A percentile compares a stretch with the other conserved stretches of the same genome.
These are phyloP conservation scores for Mucor indicus DNA, from an alignment of 371 early-diverging fungal genomes.

Conservation along the genomic window DNA sequence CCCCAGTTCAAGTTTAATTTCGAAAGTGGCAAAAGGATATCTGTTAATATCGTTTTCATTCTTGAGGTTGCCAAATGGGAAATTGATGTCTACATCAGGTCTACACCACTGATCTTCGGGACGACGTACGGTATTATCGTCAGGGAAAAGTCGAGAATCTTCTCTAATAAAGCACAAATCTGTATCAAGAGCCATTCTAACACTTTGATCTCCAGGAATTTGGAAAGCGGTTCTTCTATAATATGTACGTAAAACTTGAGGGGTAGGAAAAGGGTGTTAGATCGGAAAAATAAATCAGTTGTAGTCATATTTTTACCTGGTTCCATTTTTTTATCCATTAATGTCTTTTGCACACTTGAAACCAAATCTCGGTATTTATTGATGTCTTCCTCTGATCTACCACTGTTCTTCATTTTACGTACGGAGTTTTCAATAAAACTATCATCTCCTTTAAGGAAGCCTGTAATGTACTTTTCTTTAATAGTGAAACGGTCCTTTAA, in stretches of 20 bases:
- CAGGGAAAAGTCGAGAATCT: conserved; percentile 68
- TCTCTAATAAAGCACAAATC: conserved; percentile 98
- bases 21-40: conserved; percentile 98
- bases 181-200: conserved; percentile 98
- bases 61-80: conserved; percentile 77
- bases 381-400: conserved; percentile 77
- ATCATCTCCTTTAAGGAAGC: conserved; percentile 78
- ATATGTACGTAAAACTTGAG: conserved; percentile 80
- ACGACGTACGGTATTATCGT: conserved; percentile 57
- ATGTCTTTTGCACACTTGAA: conserved; percentile 76
- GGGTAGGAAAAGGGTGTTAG: too few species aligned
- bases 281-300: too few species aligned
- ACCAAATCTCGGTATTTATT: conserved; percentile 73
- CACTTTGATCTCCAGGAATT: conserved; percentile 95
- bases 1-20: conserved; percentile 95
- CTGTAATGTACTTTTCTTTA: conserved; percentile 92
- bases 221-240: conserved; percentile 99
- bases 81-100: conserved; percentile 84
- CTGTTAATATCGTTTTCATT: conserved; percentile 77
- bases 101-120: conserved; percentile 89
- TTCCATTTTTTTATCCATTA: conserved; percentile 72
- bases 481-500: conserved; percentile 95
- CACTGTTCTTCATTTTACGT: conserved; percentile 73
- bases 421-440: conserved; percentile 71
- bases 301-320: conserved; percentile 62